Evolutionary conservation across 2,329 filamentous ascomycete species (phyloP), one percentile per base, ranked within the genome.

Genomic region (Tolypocladium cylindrosporum): DNA sequence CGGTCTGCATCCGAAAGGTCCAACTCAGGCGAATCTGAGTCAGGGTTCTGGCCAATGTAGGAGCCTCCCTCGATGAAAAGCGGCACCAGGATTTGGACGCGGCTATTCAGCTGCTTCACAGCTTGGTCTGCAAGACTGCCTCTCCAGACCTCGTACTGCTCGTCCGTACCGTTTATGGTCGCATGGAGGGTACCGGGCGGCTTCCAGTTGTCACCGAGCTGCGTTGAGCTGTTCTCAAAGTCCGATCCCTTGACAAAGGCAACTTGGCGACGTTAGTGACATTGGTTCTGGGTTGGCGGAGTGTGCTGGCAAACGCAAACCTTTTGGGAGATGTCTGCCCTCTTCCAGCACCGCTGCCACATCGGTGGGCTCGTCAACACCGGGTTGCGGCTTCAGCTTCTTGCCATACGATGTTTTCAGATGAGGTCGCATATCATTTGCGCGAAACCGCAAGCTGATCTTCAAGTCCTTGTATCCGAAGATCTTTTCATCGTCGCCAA

Each of bases 31-130:
- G 91, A 84, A 2, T 77, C 72, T 4, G 73, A 73, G 5, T 78
- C 71, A 1, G 64, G 66, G 37, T 76, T 70, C 41, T 76, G 67
- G 11, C 75, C 83, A 52, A 97, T 85, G 42, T 84, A 84, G 5
- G 85, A 89, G n/a, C 92, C 94, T 36, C 90, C 94, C 71, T 99
- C 95, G 61, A 99, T 97, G 71, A 91, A 95, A 60, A 97, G 79
- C 19, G 90, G 85, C 6, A 92, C 84, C 41, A 96, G 77, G 57
- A 97, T 84, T 74, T 96, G 91, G 62, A 95, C 83, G 56, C 92
- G 90, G 61, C 84, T 84, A 66, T 96, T 78, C 43, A 97, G 77
- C 66, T 86, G 80, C 67, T 83, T 82, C 48, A 95, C 84, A 19
- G 79, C 79, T 0, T 82, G 76, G 68, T 97, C 87, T 2, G 81